Evolutionary conservation across 305 asterid species (phyloP).

Genomic region (Rubia tinctorum): DNA sequence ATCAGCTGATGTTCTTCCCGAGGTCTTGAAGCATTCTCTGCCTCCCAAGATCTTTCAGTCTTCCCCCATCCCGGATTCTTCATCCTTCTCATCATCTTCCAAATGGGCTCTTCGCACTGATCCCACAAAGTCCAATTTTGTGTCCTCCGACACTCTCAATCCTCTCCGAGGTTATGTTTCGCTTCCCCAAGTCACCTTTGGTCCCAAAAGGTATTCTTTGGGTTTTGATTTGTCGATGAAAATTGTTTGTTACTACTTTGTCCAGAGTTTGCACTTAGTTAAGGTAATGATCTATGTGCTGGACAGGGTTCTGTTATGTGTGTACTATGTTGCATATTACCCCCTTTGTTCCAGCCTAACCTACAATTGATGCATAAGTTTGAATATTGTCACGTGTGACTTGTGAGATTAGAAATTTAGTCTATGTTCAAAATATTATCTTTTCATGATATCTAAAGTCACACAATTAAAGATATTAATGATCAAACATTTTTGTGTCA

Average conservation of each 20-base stretch:
- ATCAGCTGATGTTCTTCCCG: constrained; percentile 76
- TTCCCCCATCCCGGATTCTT: constrained; percentile 26
- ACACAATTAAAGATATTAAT: no score
- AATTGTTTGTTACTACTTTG: not conserved
- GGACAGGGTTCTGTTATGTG: not conserved
- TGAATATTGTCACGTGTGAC: not conserved
- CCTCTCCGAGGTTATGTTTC: constrained; percentile 85
- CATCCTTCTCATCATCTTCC: constrained; percentile 45
- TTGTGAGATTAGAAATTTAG: not conserved
- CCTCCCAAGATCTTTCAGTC: constrained; percentile 60
- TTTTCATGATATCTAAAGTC: no score
- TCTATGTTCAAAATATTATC: no score
- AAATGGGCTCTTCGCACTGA: constrained; percentile 70
- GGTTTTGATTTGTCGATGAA: not conserved
- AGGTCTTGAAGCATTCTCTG: constrained; percentile 67
- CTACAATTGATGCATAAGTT: not conserved
- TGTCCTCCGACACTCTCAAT: constrained; percentile 58
- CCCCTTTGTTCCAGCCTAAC: no score
- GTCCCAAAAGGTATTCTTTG: constrained; percentile 59
- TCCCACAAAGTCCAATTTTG: constrained; percentile 20
- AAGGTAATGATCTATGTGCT: not conserved
- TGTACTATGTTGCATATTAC: no score
- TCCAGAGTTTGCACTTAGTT: not conserved
- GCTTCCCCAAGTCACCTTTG: constrained; percentile 79
- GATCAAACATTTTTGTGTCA: no score